Evolutionary conservation across 108 stramenopile genomes (phyloP).

Genomic region (Schizochytrium sp.): DNA sequence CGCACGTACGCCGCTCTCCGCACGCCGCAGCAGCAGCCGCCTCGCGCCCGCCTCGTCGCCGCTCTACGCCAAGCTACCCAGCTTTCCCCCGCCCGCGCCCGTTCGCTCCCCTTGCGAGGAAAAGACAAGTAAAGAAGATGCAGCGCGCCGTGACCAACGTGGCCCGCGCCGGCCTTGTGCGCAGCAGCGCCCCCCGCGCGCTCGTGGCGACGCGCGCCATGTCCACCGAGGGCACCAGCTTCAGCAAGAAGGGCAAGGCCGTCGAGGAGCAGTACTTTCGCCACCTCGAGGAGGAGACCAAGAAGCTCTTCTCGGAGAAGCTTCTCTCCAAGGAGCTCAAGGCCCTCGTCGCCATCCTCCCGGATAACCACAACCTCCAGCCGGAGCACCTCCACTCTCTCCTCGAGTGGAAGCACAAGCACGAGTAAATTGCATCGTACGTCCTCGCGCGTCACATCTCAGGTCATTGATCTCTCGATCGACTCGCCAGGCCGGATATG

Average conservation of each 20-base stretch:
- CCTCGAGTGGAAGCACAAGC: constrained; percentile 10
- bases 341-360: not conserved
- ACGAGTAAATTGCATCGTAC: not conserved
- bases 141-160: not conserved
- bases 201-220: not conserved
- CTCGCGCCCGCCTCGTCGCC: no score
- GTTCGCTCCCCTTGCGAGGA: no score
- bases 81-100: no score
- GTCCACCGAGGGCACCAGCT: not conserved
- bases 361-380: not conserved
- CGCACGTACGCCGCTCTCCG: no score
- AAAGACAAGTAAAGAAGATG: not conserved
- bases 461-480: not conserved
- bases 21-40: no score
- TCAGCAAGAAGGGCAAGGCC: not conserved
- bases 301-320: not conserved
- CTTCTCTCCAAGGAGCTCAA: not conserved
- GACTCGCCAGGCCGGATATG: not conserved
- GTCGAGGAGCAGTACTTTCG: constrained; percentile 12
- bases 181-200: not conserved
- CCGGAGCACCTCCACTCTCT: not conserved
- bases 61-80: no score
- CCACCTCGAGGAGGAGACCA: not conserved
- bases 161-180: not conserved
- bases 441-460: not conserved